Conservation (phyloP, 2,329 filamentous ascomycete genomes). For the Stemphylium beticola region DNA sequence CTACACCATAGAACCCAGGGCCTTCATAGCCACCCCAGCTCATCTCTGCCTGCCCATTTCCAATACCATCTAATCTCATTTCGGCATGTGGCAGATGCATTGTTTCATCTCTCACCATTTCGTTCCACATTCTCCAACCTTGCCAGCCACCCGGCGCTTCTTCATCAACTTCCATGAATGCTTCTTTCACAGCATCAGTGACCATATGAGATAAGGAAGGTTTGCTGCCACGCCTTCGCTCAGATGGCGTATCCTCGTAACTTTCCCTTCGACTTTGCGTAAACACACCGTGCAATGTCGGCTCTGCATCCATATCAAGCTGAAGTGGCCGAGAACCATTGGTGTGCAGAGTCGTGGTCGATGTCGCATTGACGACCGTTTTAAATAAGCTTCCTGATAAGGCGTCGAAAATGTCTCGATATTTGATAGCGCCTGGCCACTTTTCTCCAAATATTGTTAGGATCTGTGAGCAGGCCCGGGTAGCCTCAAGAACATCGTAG, state of each 20-base stretch:
- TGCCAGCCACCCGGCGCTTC: slow-evolving; percentile 37
- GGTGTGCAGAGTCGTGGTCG: background rate
- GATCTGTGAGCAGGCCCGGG: slow-evolving; percentile 32
- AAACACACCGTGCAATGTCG: background rate
- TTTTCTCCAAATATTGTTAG: slow-evolving; percentile 37
- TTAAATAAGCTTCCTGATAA: slow-evolving; percentile 30
- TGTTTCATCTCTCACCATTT: slow-evolving; percentile 26
- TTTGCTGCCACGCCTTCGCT: background rate
- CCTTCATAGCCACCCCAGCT: slow-evolving; percentile 11
- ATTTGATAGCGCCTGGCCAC: slow-evolving; percentile 36
- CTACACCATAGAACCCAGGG: slow-evolving; percentile 6
- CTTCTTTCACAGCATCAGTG: slow-evolving; percentile 35
- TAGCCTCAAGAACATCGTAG: slow-evolving; percentile 35
- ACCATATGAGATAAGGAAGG: slow-evolving; percentile 21
- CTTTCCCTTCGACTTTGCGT: background rate
- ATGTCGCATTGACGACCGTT: slow-evolving; percentile 3
- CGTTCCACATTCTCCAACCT: slow-evolving; percentile 37
- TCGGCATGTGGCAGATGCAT: background rate
- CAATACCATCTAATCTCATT: slow-evolving; percentile 1
- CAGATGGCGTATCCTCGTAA: background rate
- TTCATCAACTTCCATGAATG: slow-evolving; percentile 39
- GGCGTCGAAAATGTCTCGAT: slow-evolving; percentile 36
- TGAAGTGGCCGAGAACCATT: slow-evolving; percentile 6
- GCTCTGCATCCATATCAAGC: slow-evolving; percentile 8
- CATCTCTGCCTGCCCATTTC: slow-evolving; percentile 14